Percentiles rank a stretch among this genome's conserved stretches.
Conservation (phyloP, 345 rosid species). For the Syzygium aqueum region DNA sequence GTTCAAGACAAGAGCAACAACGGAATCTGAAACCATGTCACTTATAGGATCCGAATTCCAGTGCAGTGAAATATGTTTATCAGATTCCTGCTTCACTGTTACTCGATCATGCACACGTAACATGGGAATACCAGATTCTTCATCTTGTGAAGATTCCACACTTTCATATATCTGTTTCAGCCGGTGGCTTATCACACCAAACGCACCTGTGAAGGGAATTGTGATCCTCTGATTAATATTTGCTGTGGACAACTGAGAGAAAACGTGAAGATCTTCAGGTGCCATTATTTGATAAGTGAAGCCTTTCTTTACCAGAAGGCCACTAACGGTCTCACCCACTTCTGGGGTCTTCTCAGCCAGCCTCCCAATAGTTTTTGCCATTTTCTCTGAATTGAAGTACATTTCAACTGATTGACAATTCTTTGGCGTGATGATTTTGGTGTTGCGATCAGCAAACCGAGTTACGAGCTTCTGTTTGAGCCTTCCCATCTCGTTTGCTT, state of each 20-base stretch:
- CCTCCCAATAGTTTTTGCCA: constrained; percentile 90
- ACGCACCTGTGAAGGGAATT: constrained; percentile 67
- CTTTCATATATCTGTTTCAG: constrained; percentile 81
- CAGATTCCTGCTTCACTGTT: constrained; percentile 74
- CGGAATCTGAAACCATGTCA: constrained; percentile 90
- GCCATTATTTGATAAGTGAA: constrained; percentile 97
- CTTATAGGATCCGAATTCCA: constrained; percentile 85
- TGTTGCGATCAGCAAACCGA: constrained; percentile 69
- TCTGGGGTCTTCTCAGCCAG: constrained; percentile 80
- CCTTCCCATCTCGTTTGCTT: constrained; percentile 90
- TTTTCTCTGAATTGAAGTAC: constrained; percentile 76
- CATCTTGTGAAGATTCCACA: constrained; percentile 74
- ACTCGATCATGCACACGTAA: constrained; percentile 63
- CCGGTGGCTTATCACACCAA: constrained; percentile 73
- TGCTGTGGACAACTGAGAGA: constrained; percentile 90
- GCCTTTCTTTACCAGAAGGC: constrained; percentile 84
- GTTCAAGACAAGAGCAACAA: constrained; percentile 76
- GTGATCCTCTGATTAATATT: constrained; percentile 76
- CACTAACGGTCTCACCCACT: constrained; percentile 70
- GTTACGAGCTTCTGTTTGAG: constrained; percentile 79
- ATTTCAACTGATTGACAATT: constrained; percentile 87
- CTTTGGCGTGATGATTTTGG: constrained; percentile 77
- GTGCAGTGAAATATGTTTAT: constrained; percentile 73
- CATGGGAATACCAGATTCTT: constrained; percentile 61
- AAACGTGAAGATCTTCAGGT: constrained; percentile 89